phyloP scores from a whole-genome alignment of 345 rosid species.

The Rubroshorea leprosula region DNA sequence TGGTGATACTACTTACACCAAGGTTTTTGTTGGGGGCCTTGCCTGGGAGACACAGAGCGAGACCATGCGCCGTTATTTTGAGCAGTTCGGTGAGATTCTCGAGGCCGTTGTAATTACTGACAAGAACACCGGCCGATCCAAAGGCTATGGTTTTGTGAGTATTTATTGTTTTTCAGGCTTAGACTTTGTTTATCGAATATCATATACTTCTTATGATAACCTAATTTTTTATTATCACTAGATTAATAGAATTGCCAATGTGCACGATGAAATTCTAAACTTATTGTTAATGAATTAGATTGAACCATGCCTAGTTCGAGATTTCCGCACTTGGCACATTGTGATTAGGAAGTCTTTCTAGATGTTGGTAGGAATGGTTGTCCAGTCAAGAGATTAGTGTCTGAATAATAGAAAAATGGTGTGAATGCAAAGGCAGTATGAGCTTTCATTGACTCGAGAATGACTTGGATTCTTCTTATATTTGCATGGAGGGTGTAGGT shows the following conservation, averaged over 20 bases:
- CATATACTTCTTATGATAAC: no score
- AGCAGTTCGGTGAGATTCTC: slow-evolving; percentile 80
- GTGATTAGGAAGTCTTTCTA: neutral
- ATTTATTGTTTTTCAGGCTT: slow-evolving; percentile 9
- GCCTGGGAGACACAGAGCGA: slow-evolving; percentile 96
- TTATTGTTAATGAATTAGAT: neutral
- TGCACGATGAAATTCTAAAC: neutral
- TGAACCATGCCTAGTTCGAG: no score
- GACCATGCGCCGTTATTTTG: slow-evolving; percentile 74
- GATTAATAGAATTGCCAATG: no score
- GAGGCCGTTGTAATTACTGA: slow-evolving; percentile 96
- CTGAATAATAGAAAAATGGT: neutral
- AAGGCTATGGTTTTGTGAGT: slow-evolving; percentile 99
- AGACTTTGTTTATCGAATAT: neutral
- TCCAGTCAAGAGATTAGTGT: neutral
- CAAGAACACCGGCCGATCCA: slow-evolving; percentile 92
- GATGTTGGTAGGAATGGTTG: neutral
- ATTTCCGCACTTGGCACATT: neutral
- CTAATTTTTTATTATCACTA: no score
- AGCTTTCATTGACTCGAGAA: slow-evolving; percentile 18
- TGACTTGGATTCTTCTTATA: slow-evolving; percentile 37
- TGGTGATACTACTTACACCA: slow-evolving; percentile 83
- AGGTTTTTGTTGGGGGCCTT: slow-evolving; percentile 87
- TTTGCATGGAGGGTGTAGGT: slow-evolving; percentile 86
- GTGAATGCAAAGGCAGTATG: neutral